Evolutionary conservation across 2,329 filamentous ascomycete species (phyloP).

Genomic region (Hortaea werneckii): DNA sequence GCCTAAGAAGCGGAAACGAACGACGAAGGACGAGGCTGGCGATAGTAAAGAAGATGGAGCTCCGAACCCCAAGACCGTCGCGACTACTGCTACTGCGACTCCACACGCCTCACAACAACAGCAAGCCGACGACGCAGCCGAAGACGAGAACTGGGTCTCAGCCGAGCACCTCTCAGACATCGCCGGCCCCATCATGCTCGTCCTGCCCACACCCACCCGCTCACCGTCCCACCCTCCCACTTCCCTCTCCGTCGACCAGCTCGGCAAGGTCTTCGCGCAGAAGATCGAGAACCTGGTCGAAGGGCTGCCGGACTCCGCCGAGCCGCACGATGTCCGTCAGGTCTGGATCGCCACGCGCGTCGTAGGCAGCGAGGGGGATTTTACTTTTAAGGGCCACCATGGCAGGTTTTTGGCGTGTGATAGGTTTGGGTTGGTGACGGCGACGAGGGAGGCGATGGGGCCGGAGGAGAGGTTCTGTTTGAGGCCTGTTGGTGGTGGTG

Average conservation of each 20-base stretch:
- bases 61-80: not conserved
- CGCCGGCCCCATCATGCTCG: conserved; percentile 70
- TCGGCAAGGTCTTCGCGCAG: conserved; percentile 75
- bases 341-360: conserved; percentile 88
- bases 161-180: conserved; percentile 68
- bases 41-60: conserved; percentile 24
- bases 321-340: conserved; percentile 91
- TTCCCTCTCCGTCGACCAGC: conserved; percentile 74
- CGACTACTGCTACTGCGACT: too few relatives aligned
- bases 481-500: conserved; percentile 54
- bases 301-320: conserved; percentile 67
- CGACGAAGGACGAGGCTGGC: conserved; percentile 37
- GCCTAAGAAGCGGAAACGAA: conserved; percentile 75
- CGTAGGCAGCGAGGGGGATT: conserved; percentile 61
- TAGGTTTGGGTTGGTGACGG: conserved; percentile 67
- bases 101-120: conserved; percentile 1
- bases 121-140: conserved; percentile 38
- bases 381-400: conserved; percentile 83
- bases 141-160: conserved; percentile 83
- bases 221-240: conserved; percentile 40
- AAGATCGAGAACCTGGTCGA: conserved; percentile 82
- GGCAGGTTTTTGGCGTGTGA: conserved; percentile 79
- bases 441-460: conserved; percentile 70
- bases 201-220: conserved; percentile 56
- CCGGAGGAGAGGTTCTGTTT: conserved; percentile 71